phyloP scores from a whole-genome alignment of 116 monocot species.

The Zostera marina region DNA sequence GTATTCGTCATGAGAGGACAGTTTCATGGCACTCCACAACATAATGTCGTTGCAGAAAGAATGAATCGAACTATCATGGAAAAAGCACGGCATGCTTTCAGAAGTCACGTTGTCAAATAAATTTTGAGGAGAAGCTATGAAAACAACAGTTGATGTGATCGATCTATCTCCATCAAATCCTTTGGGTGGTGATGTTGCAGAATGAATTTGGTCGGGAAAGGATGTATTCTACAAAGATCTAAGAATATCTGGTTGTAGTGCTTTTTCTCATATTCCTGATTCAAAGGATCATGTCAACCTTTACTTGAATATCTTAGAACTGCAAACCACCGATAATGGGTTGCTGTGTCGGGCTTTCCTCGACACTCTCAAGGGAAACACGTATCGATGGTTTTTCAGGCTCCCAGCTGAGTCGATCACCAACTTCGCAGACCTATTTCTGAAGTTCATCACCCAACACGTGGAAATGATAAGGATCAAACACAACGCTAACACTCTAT shows the following conservation, averaged over 20 bases:
- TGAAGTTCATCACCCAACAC: too few relatives aligned
- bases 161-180: constrained; percentile 9
- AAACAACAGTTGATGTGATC: constrained; percentile 8
- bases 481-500: too few relatives aligned
- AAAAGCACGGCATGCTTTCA: constrained; percentile 8
- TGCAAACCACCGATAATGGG: too few relatives aligned
- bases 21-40: constrained; percentile 10
- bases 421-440: too few relatives aligned
- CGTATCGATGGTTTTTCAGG: too few relatives aligned
- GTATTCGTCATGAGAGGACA: constrained; percentile 10
- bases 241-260: not conserved
- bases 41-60: constrained; percentile 8
- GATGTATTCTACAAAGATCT: constrained; percentile 4
- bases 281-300: too few relatives aligned
- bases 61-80: constrained; percentile 17
- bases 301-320: too few relatives aligned
- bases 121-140: constrained; percentile 15
- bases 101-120: constrained; percentile 8
- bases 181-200: constrained; percentile 9
- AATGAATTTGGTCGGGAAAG: constrained; percentile 8
- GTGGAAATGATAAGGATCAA: too few relatives aligned
- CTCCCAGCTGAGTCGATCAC: too few relatives aligned
- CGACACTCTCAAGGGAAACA: too few relatives aligned
- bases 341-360: too few relatives aligned
- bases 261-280: too few relatives aligned